A percentile compares a stretch with the other conserved stretches of the same genome.
Evolutionary conservation across 306 rosid genomes (phyloP).

Genomic region (Canavalia gladiata): DNA sequence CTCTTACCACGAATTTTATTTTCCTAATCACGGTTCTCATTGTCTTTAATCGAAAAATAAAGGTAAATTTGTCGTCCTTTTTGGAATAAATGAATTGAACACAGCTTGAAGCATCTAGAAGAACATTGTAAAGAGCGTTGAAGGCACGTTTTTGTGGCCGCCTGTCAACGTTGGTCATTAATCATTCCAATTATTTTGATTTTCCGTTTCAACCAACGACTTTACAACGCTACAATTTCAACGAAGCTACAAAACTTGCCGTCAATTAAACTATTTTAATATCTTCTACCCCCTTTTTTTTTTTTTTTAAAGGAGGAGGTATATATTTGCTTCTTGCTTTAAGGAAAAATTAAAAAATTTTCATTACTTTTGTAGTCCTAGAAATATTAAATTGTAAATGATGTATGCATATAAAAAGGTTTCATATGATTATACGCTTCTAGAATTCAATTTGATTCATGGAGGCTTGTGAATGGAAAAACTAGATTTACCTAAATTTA

Average conservation of each 20-base stretch:
- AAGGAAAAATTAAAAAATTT: too few relatives aligned
- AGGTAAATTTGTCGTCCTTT: background rate
- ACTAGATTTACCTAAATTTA: too few relatives aligned
- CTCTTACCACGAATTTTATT: too few relatives aligned
- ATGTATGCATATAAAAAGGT: too few relatives aligned
- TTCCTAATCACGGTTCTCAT: background rate
- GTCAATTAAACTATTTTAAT: background rate
- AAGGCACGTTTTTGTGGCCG: constrained; percentile 29
- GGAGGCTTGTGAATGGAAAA: too few relatives aligned
- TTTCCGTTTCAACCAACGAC: background rate
- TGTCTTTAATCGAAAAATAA: background rate
- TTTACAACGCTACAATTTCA: background rate
- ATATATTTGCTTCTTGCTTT: too few relatives aligned
- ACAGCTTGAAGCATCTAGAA: constrained; percentile 35
- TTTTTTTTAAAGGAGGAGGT: too few relatives aligned
- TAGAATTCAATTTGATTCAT: too few relatives aligned
- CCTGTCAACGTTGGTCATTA: constrained; percentile 1
- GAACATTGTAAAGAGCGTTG: constrained; percentile 7
- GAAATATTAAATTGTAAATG: too few relatives aligned
- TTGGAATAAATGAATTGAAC: background rate
- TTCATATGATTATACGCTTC: too few relatives aligned
- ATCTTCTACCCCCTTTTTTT: too few relatives aligned
- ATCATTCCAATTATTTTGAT: constrained; percentile 34
- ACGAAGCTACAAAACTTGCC: background rate
- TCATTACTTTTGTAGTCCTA: too few relatives aligned